A percentile compares a stretch with the other conserved stretches of the same genome.
These are phyloP conservation scores for Gynostemma pentaphyllum DNA, from an alignment of 306 rosid genomes.

Conservation along the genomic window DNA sequence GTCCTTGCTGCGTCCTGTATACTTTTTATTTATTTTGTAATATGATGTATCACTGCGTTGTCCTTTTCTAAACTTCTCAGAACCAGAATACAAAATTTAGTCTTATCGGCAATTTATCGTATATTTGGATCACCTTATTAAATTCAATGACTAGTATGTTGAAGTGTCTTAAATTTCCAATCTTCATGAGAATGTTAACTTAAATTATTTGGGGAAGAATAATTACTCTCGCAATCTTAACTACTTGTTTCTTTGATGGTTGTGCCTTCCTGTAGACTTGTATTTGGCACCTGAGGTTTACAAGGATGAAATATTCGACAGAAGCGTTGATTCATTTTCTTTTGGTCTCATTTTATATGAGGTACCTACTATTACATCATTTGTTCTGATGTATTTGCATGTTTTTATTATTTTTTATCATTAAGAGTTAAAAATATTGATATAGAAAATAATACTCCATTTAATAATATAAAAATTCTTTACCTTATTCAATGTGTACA, in stretches of 20 bases:
- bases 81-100: too few relatives aligned
- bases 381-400: not conserved
- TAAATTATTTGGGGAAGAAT: not conserved
- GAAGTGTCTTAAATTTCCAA: too few relatives aligned
- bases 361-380: conserved; percentile 28
- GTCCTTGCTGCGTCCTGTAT: too few relatives aligned
- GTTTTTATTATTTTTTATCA: not conserved
- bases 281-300: conserved; percentile 88
- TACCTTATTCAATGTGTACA: too few relatives aligned
- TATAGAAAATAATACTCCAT: not conserved
- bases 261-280: conserved; percentile 42
- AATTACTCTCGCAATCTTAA: not conserved
- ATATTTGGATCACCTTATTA: too few relatives aligned
- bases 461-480: too few relatives aligned
- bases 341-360: conserved; percentile 84
- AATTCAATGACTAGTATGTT: too few relatives aligned
- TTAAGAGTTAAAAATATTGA: not conserved
- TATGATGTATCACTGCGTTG: too few relatives aligned
- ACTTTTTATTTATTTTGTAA: too few relatives aligned
- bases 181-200: too few relatives aligned
- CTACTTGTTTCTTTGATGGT: conserved; percentile 11
- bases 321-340: conserved; percentile 79
- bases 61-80: too few relatives aligned
- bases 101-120: too few relatives aligned
- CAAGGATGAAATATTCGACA: conserved; percentile 64